Evolutionary conservation across 2,329 filamentous ascomycete species (phyloP).

Genomic region (Tolypocladium pustulatum): DNA sequence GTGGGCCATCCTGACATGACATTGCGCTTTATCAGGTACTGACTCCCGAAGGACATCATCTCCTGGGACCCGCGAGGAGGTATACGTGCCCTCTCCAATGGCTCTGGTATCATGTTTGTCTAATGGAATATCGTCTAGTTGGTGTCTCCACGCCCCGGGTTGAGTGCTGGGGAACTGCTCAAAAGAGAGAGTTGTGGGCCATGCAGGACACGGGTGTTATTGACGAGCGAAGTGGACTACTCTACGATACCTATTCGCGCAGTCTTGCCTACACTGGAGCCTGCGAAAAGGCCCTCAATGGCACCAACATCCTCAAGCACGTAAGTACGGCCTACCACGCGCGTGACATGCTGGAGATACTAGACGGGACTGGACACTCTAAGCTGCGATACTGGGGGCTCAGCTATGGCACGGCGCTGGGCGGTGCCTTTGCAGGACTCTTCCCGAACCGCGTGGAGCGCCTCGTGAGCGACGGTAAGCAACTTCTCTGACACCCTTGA

Average conservation of each 20-base stretch:
- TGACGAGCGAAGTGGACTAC: slow-evolving; percentile 33
- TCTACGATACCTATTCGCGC: slow-evolving; percentile 34
- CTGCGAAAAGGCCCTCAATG: slow-evolving; percentile 29
- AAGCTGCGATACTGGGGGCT: slow-evolving; percentile 43
- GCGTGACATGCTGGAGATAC: slow-evolving; percentile 36
- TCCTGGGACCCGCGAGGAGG: slow-evolving; percentile 40
- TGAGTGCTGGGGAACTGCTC: slow-evolving; percentile 37
- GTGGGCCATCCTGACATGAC: slow-evolving; percentile 11
- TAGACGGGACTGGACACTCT: slow-evolving; percentile 27
- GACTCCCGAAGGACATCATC: slow-evolving; percentile 29
- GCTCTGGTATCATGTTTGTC: neutral
- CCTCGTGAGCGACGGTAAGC: slow-evolving; percentile 22
- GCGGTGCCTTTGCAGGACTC: slow-evolving; percentile 39
- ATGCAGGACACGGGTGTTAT: slow-evolving; percentile 32
- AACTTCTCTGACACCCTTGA: no score
- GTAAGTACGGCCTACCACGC: slow-evolving; percentile 33
- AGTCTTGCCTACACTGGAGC: slow-evolving; percentile 28
- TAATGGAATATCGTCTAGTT: slow-evolving; percentile 14
- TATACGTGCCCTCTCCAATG: slow-evolving; percentile 6
- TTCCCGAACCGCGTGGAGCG: slow-evolving; percentile 40
- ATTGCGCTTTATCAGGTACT: neutral
- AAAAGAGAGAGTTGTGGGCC: slow-evolving; percentile 31
- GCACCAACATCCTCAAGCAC: slow-evolving; percentile 26
- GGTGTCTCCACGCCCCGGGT: slow-evolving; percentile 38
- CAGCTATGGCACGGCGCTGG: slow-evolving; percentile 43